Evolutionary conservation across 208 protist species (phyloP).

Genomic region (Crithidia brevicula): DNA sequence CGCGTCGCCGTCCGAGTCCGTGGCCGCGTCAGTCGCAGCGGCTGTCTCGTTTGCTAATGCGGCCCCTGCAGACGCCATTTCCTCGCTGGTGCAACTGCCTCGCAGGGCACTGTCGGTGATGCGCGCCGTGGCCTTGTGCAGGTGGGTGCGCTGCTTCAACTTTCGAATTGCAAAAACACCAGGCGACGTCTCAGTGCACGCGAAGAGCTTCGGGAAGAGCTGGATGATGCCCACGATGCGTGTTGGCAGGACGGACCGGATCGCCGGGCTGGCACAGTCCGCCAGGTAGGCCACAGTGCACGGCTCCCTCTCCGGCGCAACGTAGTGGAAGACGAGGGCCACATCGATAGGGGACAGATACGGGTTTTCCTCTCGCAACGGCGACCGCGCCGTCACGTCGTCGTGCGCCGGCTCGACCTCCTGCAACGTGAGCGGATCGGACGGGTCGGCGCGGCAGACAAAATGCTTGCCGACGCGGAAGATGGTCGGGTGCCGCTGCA

Average conservation of each 20-base stretch:
- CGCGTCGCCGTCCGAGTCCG: slow-evolving; percentile 14
- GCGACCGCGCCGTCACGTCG: slow-evolving; percentile 49
- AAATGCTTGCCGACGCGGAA: slow-evolving; percentile 73
- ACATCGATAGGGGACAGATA: slow-evolving; percentile 65
- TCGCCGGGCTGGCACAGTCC: slow-evolving; percentile 78
- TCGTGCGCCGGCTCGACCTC: slow-evolving; percentile 51
- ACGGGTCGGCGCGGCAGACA: slow-evolving; percentile 74
- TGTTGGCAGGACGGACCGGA: slow-evolving; percentile 74
- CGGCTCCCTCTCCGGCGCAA: slow-evolving; percentile 62
- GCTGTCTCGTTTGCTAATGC: no score
- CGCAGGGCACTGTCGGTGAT: background rate
- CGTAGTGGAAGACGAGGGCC: slow-evolving; percentile 84
- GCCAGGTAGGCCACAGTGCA: slow-evolving; percentile 66
- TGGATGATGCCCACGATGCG: slow-evolving; percentile 71
- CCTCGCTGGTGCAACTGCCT: slow-evolving; percentile 1
- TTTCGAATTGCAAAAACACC: slow-evolving; percentile 79
- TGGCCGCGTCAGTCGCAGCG: background rate
- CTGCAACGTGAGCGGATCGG: slow-evolving; percentile 53
- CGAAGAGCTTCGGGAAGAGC: slow-evolving; percentile 73
- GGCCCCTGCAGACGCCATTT: no score
- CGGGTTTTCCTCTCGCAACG: slow-evolving; percentile 75
- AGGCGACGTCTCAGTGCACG: slow-evolving; percentile 74
- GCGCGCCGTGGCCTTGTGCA: slow-evolving; percentile 2
- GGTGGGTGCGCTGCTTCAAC: slow-evolving; percentile 34
- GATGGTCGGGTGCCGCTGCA: slow-evolving; percentile 67